Conservation (phyloP, 495 filamentous ascomycete genomes). For the Extremus antarcticus region DNA sequence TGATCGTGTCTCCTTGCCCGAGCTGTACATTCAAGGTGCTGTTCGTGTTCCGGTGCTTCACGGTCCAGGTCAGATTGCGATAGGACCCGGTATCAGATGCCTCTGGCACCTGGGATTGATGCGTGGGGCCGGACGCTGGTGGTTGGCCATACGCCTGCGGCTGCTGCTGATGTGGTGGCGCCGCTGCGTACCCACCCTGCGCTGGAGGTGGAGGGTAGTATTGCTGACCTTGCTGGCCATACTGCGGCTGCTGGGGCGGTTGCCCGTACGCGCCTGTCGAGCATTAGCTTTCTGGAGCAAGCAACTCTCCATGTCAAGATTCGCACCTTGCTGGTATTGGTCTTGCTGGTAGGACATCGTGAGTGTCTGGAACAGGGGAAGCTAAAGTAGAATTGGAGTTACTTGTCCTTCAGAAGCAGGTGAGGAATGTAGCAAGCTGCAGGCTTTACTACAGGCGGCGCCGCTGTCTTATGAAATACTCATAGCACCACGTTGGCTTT, state of each 20-base stretch:
- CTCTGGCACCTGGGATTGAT: background rate
- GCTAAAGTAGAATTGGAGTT: too few species aligned
- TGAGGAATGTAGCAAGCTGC: too few species aligned
- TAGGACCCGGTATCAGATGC: background rate
- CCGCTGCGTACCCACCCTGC: background rate
- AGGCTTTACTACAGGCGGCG: too few species aligned
- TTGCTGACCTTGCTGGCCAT: background rate
- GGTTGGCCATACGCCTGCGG: background rate
- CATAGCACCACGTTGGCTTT: too few species aligned
- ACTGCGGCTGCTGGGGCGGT: background rate
- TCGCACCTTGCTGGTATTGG: background rate
- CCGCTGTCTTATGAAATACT: background rate
- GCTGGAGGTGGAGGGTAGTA: background rate
- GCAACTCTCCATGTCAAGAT: background rate
- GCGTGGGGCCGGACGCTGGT: background rate
- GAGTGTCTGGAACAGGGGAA: too few species aligned
- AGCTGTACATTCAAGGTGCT: constrained; percentile 5
- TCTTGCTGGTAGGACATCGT: background rate
- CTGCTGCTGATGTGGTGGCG: background rate
- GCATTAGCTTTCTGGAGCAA: too few species aligned
- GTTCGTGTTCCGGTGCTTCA: constrained; percentile 9
- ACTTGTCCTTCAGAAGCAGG: too few species aligned
- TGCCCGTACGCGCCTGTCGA: too few species aligned
- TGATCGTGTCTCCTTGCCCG: constrained; percentile 2
- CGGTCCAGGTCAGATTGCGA: constrained; percentile 1